Evolutionary conservation across 176 grass and related monocot species (phyloP), one percentile per base, ranked within the genome.

Genomic region (Ensete ventricosum): DNA sequence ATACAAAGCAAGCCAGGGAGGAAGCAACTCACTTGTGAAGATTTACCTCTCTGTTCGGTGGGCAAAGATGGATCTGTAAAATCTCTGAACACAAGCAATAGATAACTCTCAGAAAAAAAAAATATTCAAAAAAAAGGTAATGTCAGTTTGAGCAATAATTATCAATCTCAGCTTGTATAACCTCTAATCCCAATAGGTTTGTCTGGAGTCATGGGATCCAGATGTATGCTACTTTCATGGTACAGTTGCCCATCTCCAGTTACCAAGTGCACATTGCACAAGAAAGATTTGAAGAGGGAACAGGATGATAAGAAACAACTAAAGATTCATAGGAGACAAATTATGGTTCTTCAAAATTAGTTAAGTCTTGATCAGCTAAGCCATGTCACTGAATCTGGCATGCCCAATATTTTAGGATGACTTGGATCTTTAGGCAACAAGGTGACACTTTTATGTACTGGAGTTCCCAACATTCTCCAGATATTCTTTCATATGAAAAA

Each of bases 11-110:
- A 50, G 58, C 70, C 23, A 70, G 17, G 52, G 66, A 79, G 52
- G 79, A 11, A 84, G 50, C 20, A 69, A 68, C 29, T 72, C n/a
- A 99, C 95, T 84, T 94, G 91, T 80, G 90, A 83, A 22, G 81
- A 62, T 70, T 84, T 99, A 62, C 81, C 73, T 75, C 88, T 83
- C 67, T 99, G 86, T 90, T 94, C 95, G 23, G 89, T 87, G 64
- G 95, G 95, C 78, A 99, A 85, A 59, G 88, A 87, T 54, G 91
- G 91, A 81, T 99, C 94, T 63, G 91, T 99, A 77, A 94, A 99
- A 87, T 99, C 95, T 86, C 91, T 99, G 86, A 79, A 81, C 9
- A 76, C 19, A 9, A 13, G 57, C 25, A 50, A 52, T 5, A 10
- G 58, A 3, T 13, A 48, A 6, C 7, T 74, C 3, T 74, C 53